Base-by-base conservation (phyloP, 495 filamentous ascomycete genomes). In the Daldinia decipiens region DNA sequence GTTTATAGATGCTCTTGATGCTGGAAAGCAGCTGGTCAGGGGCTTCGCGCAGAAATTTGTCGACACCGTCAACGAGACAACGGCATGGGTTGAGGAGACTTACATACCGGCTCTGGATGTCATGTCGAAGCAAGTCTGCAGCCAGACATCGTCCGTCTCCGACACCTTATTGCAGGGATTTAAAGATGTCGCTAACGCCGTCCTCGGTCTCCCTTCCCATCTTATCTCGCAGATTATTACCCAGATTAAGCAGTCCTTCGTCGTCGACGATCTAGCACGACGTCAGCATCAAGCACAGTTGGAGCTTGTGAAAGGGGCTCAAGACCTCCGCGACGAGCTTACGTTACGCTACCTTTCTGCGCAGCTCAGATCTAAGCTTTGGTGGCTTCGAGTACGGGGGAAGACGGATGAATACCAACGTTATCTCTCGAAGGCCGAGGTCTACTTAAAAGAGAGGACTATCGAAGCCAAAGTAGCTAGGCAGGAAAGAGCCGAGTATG, bases 311-410 rank as follows among this genome's bases (percentile, higher is more conserved):
- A 77, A 68, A 31, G 54, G 77, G 2, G 70, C 63, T 4, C 63
- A 77, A 27, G 54, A 76, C 11, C 21, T 80, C n/a, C 72, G 77
- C 2, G 76, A 78, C 8, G 72, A 79, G 31, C 63, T 75, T 24
- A 59, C 77, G 36, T 26, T 81, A 29, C 72, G 75, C 3, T 40
- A 84, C 31, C 75, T 84, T 54, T 77, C 77, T 24, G 81, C 81
- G 26, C 83, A 82, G 55, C 72, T 85, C 12, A 59, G 68, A 17
- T 83, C 83, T 34, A 82, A 76, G 71, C 79, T 85, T n/a, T 81
- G 76, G 77, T 85, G 83, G 83, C 74, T 85, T 34, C 79, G 74
- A 67, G 4, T 81, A 40, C 80, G 73, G 56, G 82, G 82, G 1
- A 81, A 78, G 68, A 66, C 54, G n/a, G 71, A 81, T 3, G 82